These are phyloP conservation scores for Lithocarpus polystachyus DNA, from an alignment of 306 rosid genomes.

Conservation along the genomic window DNA sequence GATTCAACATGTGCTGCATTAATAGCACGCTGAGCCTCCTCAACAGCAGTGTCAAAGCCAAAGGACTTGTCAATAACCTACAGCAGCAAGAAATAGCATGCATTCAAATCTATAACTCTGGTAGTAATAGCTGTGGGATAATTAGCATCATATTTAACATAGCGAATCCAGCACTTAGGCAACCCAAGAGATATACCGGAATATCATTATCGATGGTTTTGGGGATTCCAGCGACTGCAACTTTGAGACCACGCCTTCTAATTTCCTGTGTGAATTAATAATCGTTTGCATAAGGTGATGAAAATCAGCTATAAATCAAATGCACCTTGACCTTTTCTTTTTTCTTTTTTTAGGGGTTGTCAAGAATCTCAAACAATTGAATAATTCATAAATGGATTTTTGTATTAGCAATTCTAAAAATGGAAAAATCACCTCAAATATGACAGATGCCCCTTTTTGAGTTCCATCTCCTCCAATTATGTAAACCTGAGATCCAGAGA, in stretches of 20 bases:
- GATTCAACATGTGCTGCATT: conserved; percentile 99
- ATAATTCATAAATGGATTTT: background rate
- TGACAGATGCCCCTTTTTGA: conserved; percentile 86
- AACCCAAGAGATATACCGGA: conserved; percentile 47
- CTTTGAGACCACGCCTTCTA: conserved; percentile 86
- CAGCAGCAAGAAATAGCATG: conserved; percentile 17
- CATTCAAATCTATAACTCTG: conserved; percentile 1
- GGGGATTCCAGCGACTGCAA: conserved; percentile 83
- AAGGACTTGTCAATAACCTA: conserved; percentile 90
- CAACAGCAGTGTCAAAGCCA: conserved; percentile 97
- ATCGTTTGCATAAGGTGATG: conserved; percentile 7
- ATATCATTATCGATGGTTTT: conserved; percentile 97
- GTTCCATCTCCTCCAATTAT: conserved; percentile 99
- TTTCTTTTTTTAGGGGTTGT: background rate
- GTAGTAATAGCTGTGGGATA: background rate
- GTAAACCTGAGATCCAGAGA: conserved; percentile 64
- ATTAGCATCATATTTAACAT: conserved; percentile 1
- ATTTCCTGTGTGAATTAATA: conserved; percentile 61
- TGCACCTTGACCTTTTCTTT: background rate
- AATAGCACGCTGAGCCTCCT: conserved; percentile 99
- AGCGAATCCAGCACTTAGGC: background rate
- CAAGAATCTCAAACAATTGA: background rate
- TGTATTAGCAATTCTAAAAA: background rate
- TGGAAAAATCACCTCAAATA: conserved; percentile 68
- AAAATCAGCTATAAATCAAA: background rate